Evolutionary conservation across 805 yeast genomes (phyloP), one percentile per base, ranked within the genome.

Genomic region (Sungouiozyma intestinalis): DNA sequence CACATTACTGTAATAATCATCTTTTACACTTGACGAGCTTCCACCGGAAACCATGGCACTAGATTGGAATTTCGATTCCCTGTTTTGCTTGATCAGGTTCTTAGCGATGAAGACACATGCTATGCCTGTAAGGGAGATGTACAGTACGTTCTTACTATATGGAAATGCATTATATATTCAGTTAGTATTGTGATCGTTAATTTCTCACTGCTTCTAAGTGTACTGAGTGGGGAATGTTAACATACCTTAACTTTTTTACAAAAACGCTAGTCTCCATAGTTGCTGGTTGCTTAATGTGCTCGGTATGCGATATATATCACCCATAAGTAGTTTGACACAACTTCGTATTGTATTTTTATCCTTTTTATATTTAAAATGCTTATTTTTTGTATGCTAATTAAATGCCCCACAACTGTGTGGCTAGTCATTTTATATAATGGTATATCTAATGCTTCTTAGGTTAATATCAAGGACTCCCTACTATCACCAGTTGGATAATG

Each of bases 11-110:
- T 57, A 61, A 37, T 65, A 64, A 31, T 55, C 60, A 6, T 27
- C 47, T 4, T 31, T 40, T 16, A 43, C 41, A 14, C 31, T 31
- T 32, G 9, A 15, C 13, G 34, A 34, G 19, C 11, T 40, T 15
- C 48, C 39, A 3, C 35, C 44, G 3, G 38, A 39, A 2, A 44
- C 45, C 40, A 51, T 47, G 11, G 60, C 63, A 14, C 53, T 56
- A 14, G 71, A 68, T 27, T 47, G 47, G 48, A 60, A 69, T 21
- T 55, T 47, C 2, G 60, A 53, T 31, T 64, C 68, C 49, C 68
- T 66, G 32, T 55, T 57, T n/a, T 50, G 47, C 43, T 58, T 63
- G 20, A 68, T 62, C 16, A 58, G 48, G 7, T 60, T 47, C 40
- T 62, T 55, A 3, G 51, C 54, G 18, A 52, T 42, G 15, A 49